Percentiles rank a stretch among this genome's conserved stretches.
These are phyloP conservation scores for Pleurotus pulmonarius DNA, from an alignment of 768 basidiomycete genomes.

Conservation along the genomic window DNA sequence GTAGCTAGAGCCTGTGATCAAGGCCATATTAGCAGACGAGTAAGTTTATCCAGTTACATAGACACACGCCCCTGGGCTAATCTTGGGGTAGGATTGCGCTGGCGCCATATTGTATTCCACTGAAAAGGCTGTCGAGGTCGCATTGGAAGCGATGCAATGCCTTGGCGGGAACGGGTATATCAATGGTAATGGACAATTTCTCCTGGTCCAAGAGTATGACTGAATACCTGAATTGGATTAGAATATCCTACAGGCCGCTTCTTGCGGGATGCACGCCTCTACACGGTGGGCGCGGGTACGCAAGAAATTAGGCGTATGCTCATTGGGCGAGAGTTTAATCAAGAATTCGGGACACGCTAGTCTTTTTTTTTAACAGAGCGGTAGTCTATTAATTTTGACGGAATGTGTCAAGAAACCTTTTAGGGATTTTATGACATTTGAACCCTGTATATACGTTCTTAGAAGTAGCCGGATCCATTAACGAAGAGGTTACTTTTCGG, in stretches of 20 bases:
- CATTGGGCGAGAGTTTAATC: constrained; percentile 91
- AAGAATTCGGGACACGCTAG: constrained; percentile 40
- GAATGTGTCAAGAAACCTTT: too few species aligned
- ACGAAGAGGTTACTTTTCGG: too few species aligned
- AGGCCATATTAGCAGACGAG: constrained; percentile 73
- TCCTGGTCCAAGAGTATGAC: background rate
- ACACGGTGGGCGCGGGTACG: constrained; percentile 95
- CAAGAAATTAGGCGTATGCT: constrained; percentile 95
- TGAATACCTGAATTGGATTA: constrained; percentile 21
- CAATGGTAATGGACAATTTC: constrained; percentile 55
- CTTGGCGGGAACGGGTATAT: constrained; percentile 95
- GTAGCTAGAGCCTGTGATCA: constrained; percentile 87
- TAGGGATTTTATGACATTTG: too few species aligned
- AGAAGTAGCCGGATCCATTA: too few species aligned
- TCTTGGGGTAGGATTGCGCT: constrained; percentile 74
- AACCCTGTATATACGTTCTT: too few species aligned
- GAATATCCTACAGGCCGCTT: constrained; percentile 90
- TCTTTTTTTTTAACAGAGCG: too few species aligned
- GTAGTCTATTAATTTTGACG: too few species aligned
- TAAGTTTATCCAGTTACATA: constrained; percentile 30
- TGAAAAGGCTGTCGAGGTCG: constrained; percentile 87
- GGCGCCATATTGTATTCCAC: constrained; percentile 93
- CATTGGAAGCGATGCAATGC: constrained; percentile 90
- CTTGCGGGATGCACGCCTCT: constrained; percentile 82
- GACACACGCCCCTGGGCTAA: constrained; percentile 1